phyloP scores from a whole-genome alignment of 257 asterid genomes.

The Solanum etuberosum region DNA sequence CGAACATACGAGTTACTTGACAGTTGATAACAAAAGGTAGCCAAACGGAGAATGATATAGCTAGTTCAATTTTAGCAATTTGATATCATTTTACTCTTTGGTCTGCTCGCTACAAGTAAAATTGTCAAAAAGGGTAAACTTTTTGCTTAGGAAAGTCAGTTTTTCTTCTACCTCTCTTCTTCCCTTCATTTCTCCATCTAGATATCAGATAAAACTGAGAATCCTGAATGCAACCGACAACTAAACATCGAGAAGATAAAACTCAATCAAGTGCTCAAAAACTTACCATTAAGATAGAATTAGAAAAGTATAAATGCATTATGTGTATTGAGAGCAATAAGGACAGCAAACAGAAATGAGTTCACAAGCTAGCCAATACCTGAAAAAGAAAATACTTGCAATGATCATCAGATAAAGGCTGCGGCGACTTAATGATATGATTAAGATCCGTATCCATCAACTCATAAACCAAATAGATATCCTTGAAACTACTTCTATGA shows the following conservation, averaged over 20 bases:
- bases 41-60: not conserved
- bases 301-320: not conserved
- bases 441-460: slow-evolving; percentile 43
- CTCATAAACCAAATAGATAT: slow-evolving; percentile 36
- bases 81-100: not conserved
- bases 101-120: not conserved
- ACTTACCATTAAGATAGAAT: not conserved
- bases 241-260: not conserved
- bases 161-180: not conserved
- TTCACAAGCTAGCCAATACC: slow-evolving; percentile 9
- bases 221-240: not conserved
- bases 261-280: not conserved
- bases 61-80: not conserved
- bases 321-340: not conserved
- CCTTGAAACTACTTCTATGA: slow-evolving; percentile 21
- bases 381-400: slow-evolving; percentile 35
- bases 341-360: not conserved
- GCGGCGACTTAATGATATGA: slow-evolving; percentile 32
- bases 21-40: not conserved
- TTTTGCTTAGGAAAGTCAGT: not conserved
- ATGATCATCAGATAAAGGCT: slow-evolving; percentile 31
- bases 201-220: not conserved
- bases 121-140: not conserved
- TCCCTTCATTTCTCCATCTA: not conserved
- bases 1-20: not conserved